These are phyloP conservation scores for Fraxinus cuspidata DNA, from an alignment of 257 asterid genomes.

Conservation along the genomic window DNA sequence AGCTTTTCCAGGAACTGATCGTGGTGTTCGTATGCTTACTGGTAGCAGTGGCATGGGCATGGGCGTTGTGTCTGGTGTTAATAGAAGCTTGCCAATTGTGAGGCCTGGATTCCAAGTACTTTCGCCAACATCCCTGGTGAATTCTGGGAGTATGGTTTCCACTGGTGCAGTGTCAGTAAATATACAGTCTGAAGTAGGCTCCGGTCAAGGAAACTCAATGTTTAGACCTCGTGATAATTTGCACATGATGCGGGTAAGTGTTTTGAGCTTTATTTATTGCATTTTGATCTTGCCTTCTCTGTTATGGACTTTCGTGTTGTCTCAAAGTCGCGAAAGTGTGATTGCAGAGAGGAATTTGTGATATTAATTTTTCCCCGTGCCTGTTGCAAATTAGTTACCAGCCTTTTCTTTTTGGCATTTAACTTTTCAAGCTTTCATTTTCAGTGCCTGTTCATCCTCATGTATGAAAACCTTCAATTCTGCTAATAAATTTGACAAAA, in stretches of 20 bases:
- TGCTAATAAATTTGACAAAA: neutral
- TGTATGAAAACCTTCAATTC: neutral
- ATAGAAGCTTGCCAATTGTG: slow-evolving; percentile 62
- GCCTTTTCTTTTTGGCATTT: neutral
- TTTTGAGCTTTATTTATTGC: slow-evolving; percentile 14
- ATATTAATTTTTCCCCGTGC: neutral
- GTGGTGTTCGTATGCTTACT: slow-evolving; percentile 66
- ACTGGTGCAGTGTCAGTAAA: slow-evolving; percentile 65
- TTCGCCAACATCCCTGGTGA: slow-evolving; percentile 62
- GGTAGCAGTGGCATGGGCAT: slow-evolving; percentile 67
- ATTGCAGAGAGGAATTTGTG: slow-evolving; percentile 5
- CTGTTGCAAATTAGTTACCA: neutral
- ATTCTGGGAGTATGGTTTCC: slow-evolving; percentile 62
- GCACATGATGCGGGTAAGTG: slow-evolving; percentile 74
- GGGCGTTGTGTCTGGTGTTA: slow-evolving; percentile 44
- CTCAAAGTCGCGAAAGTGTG: neutral
- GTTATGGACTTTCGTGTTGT: slow-evolving; percentile 11
- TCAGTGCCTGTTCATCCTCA: neutral
- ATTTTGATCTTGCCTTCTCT: slow-evolving; percentile 15
- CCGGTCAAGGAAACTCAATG: slow-evolving; percentile 69
- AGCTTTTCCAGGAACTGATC: slow-evolving; percentile 68
- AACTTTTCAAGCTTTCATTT: neutral
- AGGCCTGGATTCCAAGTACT: slow-evolving; percentile 80
- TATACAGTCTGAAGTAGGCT: slow-evolving; percentile 67
- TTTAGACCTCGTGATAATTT: slow-evolving; percentile 65